Conservation (phyloP, 2,329 filamentous ascomycete species). For the Aspergillus tamarii region DNA sequence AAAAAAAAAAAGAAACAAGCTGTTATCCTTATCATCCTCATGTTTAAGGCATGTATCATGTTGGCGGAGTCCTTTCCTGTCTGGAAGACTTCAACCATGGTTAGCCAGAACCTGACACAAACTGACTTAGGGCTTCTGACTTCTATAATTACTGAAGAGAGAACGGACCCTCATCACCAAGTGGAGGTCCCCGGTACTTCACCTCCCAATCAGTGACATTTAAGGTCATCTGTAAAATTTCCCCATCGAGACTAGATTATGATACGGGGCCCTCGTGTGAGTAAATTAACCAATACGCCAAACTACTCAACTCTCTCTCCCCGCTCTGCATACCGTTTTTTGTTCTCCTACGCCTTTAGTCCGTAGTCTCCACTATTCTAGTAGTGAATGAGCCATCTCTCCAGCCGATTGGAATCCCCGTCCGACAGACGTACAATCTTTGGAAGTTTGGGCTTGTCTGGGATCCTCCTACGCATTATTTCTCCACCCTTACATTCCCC, state of each 20-base stretch:
- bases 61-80: neutral
- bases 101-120: slow-evolving; percentile 1
- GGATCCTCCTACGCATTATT: slow-evolving; percentile 9
- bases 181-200: neutral
- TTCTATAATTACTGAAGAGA: slow-evolving; percentile 6
- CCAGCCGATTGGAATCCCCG: slow-evolving; percentile 10
- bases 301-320: neutral
- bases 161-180: neutral
- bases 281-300: neutral
- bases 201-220: neutral
- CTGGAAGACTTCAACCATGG: neutral
- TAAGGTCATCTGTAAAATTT: neutral
- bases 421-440: neutral
- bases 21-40: neutral
- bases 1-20: neutral
- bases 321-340: neutral
- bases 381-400: neutral
- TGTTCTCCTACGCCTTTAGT: neutral
- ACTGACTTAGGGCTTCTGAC: neutral
- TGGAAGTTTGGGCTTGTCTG: neutral
- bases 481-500: slow-evolving; percentile 16
- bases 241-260: neutral
- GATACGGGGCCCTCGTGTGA: neutral
- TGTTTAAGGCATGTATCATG: neutral
- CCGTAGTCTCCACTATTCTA: neutral